Conservation (phyloP, 2,329 filamentous ascomycete genomes). For the Alternaria sp. region DNA sequence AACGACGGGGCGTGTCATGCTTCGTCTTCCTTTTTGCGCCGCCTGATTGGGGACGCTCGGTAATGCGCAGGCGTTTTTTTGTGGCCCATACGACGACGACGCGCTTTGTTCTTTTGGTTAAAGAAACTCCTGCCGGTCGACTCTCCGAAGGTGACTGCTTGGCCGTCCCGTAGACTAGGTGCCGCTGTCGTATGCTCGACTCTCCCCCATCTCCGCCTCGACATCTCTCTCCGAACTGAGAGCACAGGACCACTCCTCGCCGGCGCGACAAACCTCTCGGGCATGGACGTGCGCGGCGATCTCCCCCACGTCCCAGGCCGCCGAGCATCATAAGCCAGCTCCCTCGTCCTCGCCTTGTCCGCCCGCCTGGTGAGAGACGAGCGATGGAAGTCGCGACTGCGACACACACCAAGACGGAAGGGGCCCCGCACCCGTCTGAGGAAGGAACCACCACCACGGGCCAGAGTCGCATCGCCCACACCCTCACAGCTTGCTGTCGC, state of each 20-base stretch:
- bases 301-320: constrained; percentile 27
- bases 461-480: constrained; percentile 73
- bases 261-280: constrained; percentile 25
- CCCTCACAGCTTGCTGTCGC: constrained; percentile 80
- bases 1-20: constrained; percentile 14
- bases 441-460: constrained; percentile 28
- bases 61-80: constrained; percentile 11
- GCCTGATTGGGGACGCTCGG: constrained; percentile 25
- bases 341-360: constrained; percentile 6
- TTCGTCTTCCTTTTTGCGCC: constrained; percentile 7
- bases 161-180: constrained; percentile 31
- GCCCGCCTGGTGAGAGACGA: constrained; percentile 21
- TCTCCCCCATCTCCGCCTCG: not conserved
- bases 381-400: constrained; percentile 37
- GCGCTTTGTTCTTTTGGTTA: not conserved
- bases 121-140: not conserved
- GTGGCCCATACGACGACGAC: constrained; percentile 6
- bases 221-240: constrained; percentile 3
- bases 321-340: constrained; percentile 21
- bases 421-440: constrained; percentile 29
- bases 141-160: constrained; percentile 1
- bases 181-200: constrained; percentile 8
- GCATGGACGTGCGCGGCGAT: constrained; percentile 34
- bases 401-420: constrained; percentile 30
- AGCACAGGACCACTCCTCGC: constrained; percentile 24